Conservation (phyloP, 768 basidiomycete species). For the Hysterangium stoloniferum region DNA sequence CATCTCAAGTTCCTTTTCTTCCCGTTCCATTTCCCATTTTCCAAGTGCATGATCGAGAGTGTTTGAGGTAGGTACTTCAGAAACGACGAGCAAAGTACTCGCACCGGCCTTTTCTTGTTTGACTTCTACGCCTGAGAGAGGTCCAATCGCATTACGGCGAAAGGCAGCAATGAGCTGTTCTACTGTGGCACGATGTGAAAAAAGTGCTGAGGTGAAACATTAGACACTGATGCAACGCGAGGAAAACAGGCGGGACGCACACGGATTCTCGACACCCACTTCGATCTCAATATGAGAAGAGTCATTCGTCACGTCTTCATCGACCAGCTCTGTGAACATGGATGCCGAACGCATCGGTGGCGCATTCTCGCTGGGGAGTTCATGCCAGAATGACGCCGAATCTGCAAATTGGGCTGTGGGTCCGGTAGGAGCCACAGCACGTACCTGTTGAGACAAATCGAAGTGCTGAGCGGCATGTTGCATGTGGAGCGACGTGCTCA, state of each 20-base stretch:
- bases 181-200: constrained; percentile 3
- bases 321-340: neutral
- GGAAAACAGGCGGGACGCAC: neutral
- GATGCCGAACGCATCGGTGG: neutral
- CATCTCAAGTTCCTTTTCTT: constrained; percentile 6
- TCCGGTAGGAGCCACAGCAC: too few species aligned
- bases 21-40: neutral
- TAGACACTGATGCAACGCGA: too few species aligned
- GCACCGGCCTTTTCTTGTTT: neutral
- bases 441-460: too few species aligned
- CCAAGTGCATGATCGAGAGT: neutral
- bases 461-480: too few species aligned
- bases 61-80: neutral
- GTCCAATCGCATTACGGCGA: neutral
- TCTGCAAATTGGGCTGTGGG: too few species aligned
- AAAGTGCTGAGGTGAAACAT: neutral
- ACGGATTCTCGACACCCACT: neutral
- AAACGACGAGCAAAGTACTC: neutral
- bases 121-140: neutral
- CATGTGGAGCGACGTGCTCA: neutral
- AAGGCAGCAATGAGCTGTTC: neutral
- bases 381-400: too few species aligned
- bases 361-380: neutral
- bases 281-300: neutral
- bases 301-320: neutral